Conservation (phyloP, 768 basidiomycete genomes). For the Rhodotorula toruloides region DNA sequence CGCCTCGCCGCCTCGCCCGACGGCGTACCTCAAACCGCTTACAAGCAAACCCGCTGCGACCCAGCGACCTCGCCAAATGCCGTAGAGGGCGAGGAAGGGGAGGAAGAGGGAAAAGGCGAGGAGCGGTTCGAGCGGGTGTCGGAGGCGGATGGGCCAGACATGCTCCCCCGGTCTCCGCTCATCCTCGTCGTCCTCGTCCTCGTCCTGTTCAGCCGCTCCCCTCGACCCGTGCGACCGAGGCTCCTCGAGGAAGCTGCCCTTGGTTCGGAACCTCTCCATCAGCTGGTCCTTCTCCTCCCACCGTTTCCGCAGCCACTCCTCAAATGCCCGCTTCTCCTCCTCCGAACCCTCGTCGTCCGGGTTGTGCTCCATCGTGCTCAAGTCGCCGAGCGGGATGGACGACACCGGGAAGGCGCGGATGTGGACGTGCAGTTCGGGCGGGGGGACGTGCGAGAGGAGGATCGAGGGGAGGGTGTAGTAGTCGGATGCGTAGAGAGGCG, state of each 20-base stretch:
- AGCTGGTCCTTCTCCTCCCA: constrained; percentile 79
- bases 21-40: background rate
- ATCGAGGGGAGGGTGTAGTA: constrained; percentile 79
- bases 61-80: too few relatives aligned
- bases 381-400: constrained; percentile 45
- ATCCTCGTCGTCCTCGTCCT: constrained; percentile 28
- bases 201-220: constrained; percentile 29
- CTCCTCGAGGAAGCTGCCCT: constrained; percentile 53
- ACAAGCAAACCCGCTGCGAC: too few relatives aligned
- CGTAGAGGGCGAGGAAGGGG: constrained; percentile 46
- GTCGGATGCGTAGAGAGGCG: constrained; percentile 6
- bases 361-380: constrained; percentile 45
- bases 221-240: too few relatives aligned
- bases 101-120: constrained; percentile 68
- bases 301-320: constrained; percentile 69
- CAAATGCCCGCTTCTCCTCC: constrained; percentile 63
- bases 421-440: constrained; percentile 81
- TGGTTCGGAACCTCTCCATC: constrained; percentile 61
- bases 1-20: background rate
- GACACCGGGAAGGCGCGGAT: constrained; percentile 71
- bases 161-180: constrained; percentile 46
- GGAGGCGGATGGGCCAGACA: constrained; percentile 53
- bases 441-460: constrained; percentile 71
- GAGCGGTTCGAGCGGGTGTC: constrained; percentile 55
- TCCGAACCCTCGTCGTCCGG: constrained; percentile 59